phyloP scores from a whole-genome alignment of 257 asterid genomes.

The Perilla frutescens region DNA sequence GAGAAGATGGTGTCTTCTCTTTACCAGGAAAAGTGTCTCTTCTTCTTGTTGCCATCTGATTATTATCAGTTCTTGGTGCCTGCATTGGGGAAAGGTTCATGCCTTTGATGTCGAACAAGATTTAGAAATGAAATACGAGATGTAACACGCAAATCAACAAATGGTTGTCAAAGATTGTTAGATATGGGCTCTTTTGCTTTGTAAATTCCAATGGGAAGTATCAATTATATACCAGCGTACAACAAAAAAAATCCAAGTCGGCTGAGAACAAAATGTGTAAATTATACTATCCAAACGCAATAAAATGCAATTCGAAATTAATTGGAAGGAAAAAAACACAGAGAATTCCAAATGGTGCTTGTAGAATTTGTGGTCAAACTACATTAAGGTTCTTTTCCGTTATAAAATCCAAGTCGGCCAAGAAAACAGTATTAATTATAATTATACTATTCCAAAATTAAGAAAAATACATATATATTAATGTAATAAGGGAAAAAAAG shows the following conservation, averaged over 20 bases:
- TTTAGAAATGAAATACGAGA: not conserved
- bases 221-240: no score
- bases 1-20: conserved; percentile 52
- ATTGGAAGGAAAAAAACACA: not conserved
- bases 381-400: not conserved
- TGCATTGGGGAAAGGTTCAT: conserved; percentile 13
- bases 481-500: not conserved
- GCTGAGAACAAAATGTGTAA: not conserved
- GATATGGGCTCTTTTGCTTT: no score
- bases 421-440: not conserved
- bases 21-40: conserved; percentile 50
- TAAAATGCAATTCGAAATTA: not conserved
- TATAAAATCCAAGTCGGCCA: not conserved
- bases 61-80: conserved; percentile 24
- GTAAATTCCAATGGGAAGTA: no score
- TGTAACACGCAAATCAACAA: not conserved
- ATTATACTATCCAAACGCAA: not conserved
- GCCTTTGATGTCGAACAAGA: no score
- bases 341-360: not conserved
- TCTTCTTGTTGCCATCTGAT: conserved; percentile 67
- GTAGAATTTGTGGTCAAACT: not conserved
- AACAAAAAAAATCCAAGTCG: not conserved
- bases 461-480: not conserved
- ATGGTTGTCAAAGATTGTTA: no score
- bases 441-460: not conserved